Conservation (phyloP, 1,284 basidiomycete genomes). For the Cystobasidium sp. region DNA sequence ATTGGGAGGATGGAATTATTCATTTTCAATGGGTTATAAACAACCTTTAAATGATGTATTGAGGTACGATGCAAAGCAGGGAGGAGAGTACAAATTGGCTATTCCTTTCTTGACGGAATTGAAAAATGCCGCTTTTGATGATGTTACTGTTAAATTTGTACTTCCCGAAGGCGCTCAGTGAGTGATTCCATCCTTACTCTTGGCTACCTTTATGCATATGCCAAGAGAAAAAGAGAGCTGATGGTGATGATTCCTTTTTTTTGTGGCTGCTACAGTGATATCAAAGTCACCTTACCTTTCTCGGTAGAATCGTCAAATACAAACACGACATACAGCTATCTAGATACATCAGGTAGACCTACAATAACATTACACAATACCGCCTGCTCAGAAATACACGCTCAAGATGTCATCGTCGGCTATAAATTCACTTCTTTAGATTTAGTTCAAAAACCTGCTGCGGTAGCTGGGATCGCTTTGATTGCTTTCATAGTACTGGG, state of each 20-base stretch:
- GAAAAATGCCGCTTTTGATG: conserved; percentile 77
- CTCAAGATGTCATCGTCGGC: conserved; percentile 66
- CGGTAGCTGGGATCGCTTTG: conserved; percentile 62
- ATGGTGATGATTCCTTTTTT: background rate
- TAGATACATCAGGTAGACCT: conserved; percentile 91
- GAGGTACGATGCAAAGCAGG: conserved; percentile 63
- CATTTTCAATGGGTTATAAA: conserved; percentile 92
- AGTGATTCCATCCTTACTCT: conserved; percentile 57
- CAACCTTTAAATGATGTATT: conserved; percentile 71
- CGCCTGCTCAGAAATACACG: conserved; percentile 77
- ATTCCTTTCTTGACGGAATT: conserved; percentile 86
- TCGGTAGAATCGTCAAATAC: conserved; percentile 66
- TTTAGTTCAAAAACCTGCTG: conserved; percentile 80
- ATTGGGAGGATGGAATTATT: conserved; percentile 97
- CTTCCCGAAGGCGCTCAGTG: conserved; percentile 92
- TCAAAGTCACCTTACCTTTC: conserved; percentile 79
- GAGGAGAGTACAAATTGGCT: conserved; percentile 68
- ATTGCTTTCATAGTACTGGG: conserved; percentile 55
- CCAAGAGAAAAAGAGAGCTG: background rate
- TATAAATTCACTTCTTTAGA: conserved; percentile 78
- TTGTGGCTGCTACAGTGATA: conserved; percentile 63
- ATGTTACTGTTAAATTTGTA: conserved; percentile 78
- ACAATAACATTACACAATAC: conserved; percentile 73
- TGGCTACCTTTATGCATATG: background rate
- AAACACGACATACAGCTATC: conserved; percentile 78